Evolutionary conservation across 768 basidiomycete species (phyloP), one percentile per base, ranked within the genome.

Genomic region (Pleurotus tuber-regium): DNA sequence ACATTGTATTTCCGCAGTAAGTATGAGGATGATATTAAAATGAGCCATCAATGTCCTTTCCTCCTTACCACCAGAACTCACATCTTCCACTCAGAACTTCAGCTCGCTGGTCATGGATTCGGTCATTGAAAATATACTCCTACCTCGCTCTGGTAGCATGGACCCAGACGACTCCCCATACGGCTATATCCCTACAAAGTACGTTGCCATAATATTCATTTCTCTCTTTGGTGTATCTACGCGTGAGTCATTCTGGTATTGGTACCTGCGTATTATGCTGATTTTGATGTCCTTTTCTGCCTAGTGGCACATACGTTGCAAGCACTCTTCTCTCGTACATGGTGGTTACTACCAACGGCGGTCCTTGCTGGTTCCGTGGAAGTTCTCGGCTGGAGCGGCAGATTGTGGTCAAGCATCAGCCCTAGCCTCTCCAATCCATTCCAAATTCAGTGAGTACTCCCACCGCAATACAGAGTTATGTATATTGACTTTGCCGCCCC

Each of bases 291-390:
- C 24, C 46, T 8, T 43, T 4, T 26, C 39, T 33, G 10, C n/a
- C 4, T 54, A 77, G 75, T 68, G 1, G 18, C 66, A 5, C 76
- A 78, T 51, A 1, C 66, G 1, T 54, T 52, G 14, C 70, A 76
- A 50, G 65, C 68, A 1, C 21, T 62, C 1, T 56, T 52, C 33
- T 70, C 55, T 53, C 66, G 69, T 11, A 52, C 70, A 16, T 76
- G 74, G 70, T 77, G 68, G 65, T 54, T 76, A 9, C 14, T 73
- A n/a, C 69, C 69, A 4, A 73, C 75, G 1, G 63, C 63, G 1
- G 57, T 67, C 4, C 47, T 73, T 1, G 63, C 69, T 14, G 74
- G 70, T 5, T 4, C 66, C 2, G 57, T 67, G 6, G 78, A 79
- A 56, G 58, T 71, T 14, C 51, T 72, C 1, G 77, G 77, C 7